Evolutionary conservation across 1,284 basidiomycete genomes (phyloP), one percentile per base, ranked within the genome.

Genomic region (Takashimella tepidaria): DNA sequence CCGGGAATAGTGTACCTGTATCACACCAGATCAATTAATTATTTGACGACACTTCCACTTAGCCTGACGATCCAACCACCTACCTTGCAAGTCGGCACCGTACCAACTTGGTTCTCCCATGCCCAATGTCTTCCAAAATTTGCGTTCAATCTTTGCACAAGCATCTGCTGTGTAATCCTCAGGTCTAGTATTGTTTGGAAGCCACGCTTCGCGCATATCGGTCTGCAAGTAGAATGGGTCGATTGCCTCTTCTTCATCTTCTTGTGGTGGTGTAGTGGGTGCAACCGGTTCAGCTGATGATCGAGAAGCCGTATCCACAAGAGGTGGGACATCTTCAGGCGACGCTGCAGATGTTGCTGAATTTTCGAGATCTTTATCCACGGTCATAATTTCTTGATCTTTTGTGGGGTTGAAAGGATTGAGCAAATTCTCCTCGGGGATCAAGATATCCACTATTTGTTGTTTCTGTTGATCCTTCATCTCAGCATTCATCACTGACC

Each of bases 31-130:
- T n/a, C n/a, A n/a, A n/a, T 12, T 19, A 13, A 11, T 26, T 10
- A 37, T 21, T 8, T 25, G 26, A 43, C 52, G 21, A 13, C 1
- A 76, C 79, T 42, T 26, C 31, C 11, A 45, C 8, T 19, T 25
- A 19, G 41, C 4, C 20, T 49, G 5, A 4, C n/a, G 41, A 24
- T 19, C 8, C 6, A 26, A 20, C 2, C 27, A 58, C 67, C 62
- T 54, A 86, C 89, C 91, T 79, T 87, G 83, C 59, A 91, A 87
- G 74, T 98, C 95, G 4, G 96, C 95, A 27, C 95, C 95, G 74
- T 99, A 99, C 93, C 92, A 87, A 50, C 92, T 82, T 19, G 92
- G 81, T 62, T 86, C 88, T 2, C 71, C 71, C 19, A 69, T 41
- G 6, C 91, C 90, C 21, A 96, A 77, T 12, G 89, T 87, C 53